A percentile compares a stretch with the other conserved stretches of the same genome.
Evolutionary conservation across 208 protist genomes (phyloP).

Genomic region (Wallacemonas sp.): DNA sequence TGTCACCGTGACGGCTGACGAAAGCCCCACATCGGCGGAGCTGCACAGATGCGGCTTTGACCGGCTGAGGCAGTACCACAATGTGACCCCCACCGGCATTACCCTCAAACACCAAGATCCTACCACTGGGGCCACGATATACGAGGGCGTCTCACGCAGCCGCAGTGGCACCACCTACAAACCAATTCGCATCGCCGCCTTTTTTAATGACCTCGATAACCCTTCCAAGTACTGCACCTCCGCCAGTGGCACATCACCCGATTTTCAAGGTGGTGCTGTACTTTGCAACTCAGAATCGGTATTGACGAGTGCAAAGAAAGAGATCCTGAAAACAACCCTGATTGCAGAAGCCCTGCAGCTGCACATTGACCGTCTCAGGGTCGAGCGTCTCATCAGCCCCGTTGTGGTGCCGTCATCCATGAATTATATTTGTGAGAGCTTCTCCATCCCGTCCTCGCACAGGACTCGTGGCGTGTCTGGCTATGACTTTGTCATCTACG

Average conservation of each 20-base stretch:
- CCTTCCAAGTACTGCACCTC: slow-evolving; percentile 37
- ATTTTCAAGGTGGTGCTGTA: slow-evolving; percentile 16
- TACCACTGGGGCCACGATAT: background rate
- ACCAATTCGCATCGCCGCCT: slow-evolving; percentile 43
- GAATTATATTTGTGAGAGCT: slow-evolving; percentile 1
- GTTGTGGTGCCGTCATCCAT: slow-evolving; percentile 24
- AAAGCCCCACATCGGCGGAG: too few relatives aligned
- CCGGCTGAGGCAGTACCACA: too few relatives aligned
- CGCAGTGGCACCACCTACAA: slow-evolving; percentile 19
- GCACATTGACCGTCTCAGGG: slow-evolving; percentile 50
- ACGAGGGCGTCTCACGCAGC: background rate
- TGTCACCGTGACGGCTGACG: too few relatives aligned
- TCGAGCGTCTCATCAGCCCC: slow-evolving; percentile 20
- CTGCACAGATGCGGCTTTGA: too few relatives aligned
- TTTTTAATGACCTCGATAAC: slow-evolving; percentile 33
- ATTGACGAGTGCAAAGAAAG: slow-evolving; percentile 35
- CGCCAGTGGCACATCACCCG: slow-evolving; percentile 16
- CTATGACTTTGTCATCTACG: slow-evolving; percentile 23
- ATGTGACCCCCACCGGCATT: background rate
- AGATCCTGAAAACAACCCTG: slow-evolving; percentile 21
- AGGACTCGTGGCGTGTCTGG: background rate
- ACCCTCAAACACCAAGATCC: too few relatives aligned
- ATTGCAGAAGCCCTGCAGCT: slow-evolving; percentile 40
- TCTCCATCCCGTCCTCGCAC: slow-evolving; percentile 15
- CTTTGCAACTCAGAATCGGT: slow-evolving; percentile 29